Evolutionary conservation across 1,139 yeast genomes (phyloP).

Genomic region (Zygoascus meyerae): DNA sequence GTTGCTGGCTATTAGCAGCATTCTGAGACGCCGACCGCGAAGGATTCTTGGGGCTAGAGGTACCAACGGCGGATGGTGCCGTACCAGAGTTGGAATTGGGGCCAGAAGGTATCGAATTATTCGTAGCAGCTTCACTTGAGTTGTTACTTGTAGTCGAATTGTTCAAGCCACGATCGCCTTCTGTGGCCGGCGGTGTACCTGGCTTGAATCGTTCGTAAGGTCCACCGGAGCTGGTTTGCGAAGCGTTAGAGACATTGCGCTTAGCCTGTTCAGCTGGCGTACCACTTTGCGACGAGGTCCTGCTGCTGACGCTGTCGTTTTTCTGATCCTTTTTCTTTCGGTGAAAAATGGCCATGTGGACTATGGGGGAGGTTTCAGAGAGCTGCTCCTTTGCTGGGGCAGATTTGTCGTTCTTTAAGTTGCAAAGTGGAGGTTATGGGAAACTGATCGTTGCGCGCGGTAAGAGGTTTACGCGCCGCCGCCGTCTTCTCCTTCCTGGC

Average conservation of each 20-base stretch:
- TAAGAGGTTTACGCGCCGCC: too few relatives aligned
- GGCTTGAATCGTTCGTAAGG: conserved; percentile 3
- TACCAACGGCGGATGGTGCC: too few relatives aligned
- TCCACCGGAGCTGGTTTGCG: neutral
- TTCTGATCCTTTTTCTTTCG: conserved; percentile 7
- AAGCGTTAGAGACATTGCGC: conserved; percentile 4
- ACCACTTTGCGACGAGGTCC: neutral
- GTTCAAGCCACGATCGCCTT: neutral
- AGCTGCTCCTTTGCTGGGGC: neutral
- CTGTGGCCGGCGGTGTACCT: conserved; percentile 3
- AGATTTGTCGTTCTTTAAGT: neutral
- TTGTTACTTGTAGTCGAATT: neutral
- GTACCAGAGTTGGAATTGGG: too few relatives aligned
- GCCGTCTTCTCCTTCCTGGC: too few relatives aligned
- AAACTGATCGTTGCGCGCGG: too few relatives aligned
- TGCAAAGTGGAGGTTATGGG: too few relatives aligned
- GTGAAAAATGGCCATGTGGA: conserved; percentile 5
- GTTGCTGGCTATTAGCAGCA: neutral
- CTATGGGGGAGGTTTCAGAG: neutral
- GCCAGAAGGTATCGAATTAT: too few relatives aligned
- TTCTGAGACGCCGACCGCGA: too few relatives aligned
- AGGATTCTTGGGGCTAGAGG: too few relatives aligned
- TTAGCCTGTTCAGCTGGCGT: neutral
- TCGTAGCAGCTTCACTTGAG: neutral
- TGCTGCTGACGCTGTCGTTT: neutral